Evolutionary conservation across 2,329 filamentous ascomycete species (phyloP).

Genomic region (Pseudogymnoascus pannorum): DNA sequence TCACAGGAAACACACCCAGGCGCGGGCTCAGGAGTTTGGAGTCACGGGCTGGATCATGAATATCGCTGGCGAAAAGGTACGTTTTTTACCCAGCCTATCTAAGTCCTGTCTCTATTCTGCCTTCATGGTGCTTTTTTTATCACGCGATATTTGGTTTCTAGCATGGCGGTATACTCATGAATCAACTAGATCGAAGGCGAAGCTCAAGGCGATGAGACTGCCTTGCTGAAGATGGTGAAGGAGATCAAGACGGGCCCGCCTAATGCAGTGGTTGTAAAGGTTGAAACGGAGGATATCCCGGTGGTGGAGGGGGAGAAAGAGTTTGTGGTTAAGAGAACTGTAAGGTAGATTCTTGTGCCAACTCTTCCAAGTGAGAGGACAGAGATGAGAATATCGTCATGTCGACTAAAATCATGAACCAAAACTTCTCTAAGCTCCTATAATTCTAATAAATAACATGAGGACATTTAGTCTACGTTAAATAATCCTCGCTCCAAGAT

Average conservation of each 20-base stretch:
- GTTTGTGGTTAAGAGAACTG: conserved; percentile 44
- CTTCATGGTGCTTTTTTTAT: neutral
- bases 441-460: neutral
- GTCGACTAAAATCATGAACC: neutral
- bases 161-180: neutral
- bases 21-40: conserved; percentile 29
- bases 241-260: conserved; percentile 67
- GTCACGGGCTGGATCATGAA: conserved; percentile 55
- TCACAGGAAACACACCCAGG: neutral
- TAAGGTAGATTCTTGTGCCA: neutral
- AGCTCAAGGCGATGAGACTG: conserved; percentile 63
- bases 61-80: conserved; percentile 46
- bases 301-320: conserved; percentile 55
- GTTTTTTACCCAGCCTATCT: neutral
- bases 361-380: neutral
- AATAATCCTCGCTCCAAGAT: neutral
- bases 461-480: neutral
- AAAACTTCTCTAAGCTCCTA: neutral
- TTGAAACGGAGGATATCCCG: conserved; percentile 61
- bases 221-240: conserved; percentile 61
- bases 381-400: neutral
- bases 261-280: conserved; percentile 61
- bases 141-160: neutral
- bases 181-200: conserved; percentile 69
- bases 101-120: neutral